Evolutionary conservation across 108 stramenopile genomes (phyloP).

Genomic region (Conticribra guillardii): DNA sequence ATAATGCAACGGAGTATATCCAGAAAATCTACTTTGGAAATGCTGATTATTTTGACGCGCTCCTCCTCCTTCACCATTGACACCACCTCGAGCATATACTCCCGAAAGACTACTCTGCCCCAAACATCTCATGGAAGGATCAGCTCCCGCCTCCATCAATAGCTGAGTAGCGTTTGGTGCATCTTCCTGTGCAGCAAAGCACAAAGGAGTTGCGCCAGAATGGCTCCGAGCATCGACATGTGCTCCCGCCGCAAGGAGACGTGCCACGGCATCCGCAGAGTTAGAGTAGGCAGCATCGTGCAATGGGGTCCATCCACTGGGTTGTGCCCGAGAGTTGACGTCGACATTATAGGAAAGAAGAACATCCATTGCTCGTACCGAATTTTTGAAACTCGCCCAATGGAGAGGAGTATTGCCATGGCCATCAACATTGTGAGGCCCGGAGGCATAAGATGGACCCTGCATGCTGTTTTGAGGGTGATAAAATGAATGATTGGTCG

Average conservation of each 20-base stretch:
- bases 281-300: conserved; percentile 89
- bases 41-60: neutral
- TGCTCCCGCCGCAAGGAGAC: conserved; percentile 75
- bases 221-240: conserved; percentile 76
- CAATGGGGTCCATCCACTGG: conserved; percentile 89
- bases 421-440: conserved; percentile 55
- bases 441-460: neutral
- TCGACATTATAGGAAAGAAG: conserved; percentile 67
- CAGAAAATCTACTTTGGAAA: conserved; percentile 77
- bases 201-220: conserved; percentile 86
- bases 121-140: conserved; percentile 73
- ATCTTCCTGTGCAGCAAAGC: conserved; percentile 90
- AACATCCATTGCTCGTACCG: conserved; percentile 67
- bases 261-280: conserved; percentile 66
- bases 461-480: neutral
- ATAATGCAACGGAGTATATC: conserved; percentile 89
- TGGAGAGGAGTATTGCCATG: conserved; percentile 90
- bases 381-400: conserved; percentile 90
- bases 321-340: conserved; percentile 80
- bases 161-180: conserved; percentile 58
- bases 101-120: conserved; percentile 50
- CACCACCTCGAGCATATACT: conserved; percentile 40
- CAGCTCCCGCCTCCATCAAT: conserved; percentile 74
- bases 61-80: conserved; percentile 26
- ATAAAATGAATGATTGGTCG: neutral